Evolutionary conservation across 345 rosid genomes (phyloP).

Genomic region (Citropsis articulata): DNA sequence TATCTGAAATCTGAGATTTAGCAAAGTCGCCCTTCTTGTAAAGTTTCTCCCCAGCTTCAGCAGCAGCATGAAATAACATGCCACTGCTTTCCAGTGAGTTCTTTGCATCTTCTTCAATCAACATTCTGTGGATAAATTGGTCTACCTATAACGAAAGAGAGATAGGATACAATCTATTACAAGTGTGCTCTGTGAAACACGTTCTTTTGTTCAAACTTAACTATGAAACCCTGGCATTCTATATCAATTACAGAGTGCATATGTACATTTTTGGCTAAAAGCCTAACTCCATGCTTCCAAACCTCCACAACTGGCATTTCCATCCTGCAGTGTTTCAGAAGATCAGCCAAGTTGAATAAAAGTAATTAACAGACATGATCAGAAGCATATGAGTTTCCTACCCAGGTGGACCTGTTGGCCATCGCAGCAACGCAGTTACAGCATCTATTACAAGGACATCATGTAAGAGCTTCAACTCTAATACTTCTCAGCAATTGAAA

Average conservation of each 20-base stretch:
- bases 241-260: background rate
- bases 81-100: constrained; percentile 32
- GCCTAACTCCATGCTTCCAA: constrained; percentile 72
- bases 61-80: constrained; percentile 48
- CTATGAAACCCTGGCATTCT: background rate
- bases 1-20: constrained; percentile 46
- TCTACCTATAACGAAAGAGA: constrained; percentile 55
- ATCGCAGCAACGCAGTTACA: constrained; percentile 66
- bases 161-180: background rate
- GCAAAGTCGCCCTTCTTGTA: constrained; percentile 65
- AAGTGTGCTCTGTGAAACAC: background rate
- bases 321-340: constrained; percentile 45
- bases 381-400: constrained; percentile 23
- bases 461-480: constrained; percentile 1
- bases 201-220: background rate
- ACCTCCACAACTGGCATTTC: constrained; percentile 92
- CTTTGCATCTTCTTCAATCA: constrained; percentile 74
- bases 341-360: constrained; percentile 12
- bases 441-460: constrained; percentile 39
- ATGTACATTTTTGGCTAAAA: constrained; percentile 76
- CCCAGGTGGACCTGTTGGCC: constrained; percentile 92
- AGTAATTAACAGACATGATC: background rate
- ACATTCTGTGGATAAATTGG: constrained; percentile 68
- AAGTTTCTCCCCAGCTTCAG: constrained; percentile 57
- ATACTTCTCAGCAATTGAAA: background rate